phyloP scores from a whole-genome alignment of 2,329 filamentous ascomycete genomes.

The Dendryphion nanum region DNA sequence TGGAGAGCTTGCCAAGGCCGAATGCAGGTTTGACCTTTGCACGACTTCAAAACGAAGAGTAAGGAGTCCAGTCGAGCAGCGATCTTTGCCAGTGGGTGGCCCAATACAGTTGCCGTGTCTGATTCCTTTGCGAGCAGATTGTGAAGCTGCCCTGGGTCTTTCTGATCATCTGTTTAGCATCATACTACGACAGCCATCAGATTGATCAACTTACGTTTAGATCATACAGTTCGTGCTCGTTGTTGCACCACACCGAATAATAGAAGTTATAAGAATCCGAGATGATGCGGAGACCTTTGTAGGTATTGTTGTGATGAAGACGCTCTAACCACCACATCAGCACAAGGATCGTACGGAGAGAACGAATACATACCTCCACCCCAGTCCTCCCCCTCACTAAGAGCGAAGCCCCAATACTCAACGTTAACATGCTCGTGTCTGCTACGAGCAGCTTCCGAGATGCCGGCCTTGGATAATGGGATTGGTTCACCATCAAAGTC shows the following conservation, averaged over 20 bases:
- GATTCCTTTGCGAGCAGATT: slow-evolving; percentile 36
- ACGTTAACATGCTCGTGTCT: slow-evolving; percentile 39
- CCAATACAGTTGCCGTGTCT: slow-evolving; percentile 3
- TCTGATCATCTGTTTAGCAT: too few relatives aligned
- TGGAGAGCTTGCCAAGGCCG: slow-evolving; percentile 59
- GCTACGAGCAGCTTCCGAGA: slow-evolving; percentile 7
- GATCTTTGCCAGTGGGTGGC: slow-evolving; percentile 12
- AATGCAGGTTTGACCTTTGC: slow-evolving; percentile 54
- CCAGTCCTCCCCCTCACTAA: slow-evolving; percentile 8
- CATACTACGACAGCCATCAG: too few relatives aligned
- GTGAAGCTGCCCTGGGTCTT: slow-evolving; percentile 27
- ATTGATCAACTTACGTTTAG: too few relatives aligned
- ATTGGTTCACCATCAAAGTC: slow-evolving; percentile 39
- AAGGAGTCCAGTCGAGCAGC: slow-evolving; percentile 51
- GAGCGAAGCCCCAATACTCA: slow-evolving; percentile 40
- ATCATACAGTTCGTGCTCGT: slow-evolving; percentile 67
- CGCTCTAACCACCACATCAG: too few relatives aligned
- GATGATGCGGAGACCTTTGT: slow-evolving; percentile 60
- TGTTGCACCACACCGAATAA: slow-evolving; percentile 69
- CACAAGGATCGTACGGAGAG: not conserved
- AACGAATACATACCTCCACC: slow-evolving; percentile 4
- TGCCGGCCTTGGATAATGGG: slow-evolving; percentile 18
- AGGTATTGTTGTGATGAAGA: slow-evolving; percentile 59
- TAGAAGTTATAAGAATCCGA: slow-evolving; percentile 58
- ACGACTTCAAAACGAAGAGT: slow-evolving; percentile 61